These are phyloP conservation scores for Schwanniomyces pseudopolymorphus DNA, from an alignment of 805 yeast species.

Conservation along the genomic window DNA sequence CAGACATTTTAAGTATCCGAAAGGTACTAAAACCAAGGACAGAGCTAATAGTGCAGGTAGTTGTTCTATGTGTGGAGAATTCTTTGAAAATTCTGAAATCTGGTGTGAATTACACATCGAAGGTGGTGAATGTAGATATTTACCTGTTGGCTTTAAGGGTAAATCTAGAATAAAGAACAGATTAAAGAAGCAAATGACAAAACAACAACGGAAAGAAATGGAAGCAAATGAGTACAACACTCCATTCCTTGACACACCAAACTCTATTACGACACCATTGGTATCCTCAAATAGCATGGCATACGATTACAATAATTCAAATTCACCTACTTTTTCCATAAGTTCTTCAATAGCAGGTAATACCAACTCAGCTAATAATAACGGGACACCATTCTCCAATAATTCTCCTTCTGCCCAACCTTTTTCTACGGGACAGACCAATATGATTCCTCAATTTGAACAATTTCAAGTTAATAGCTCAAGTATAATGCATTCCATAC, in stretches of 20 bases:
- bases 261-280: conserved; percentile 8
- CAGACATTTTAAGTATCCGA: conserved; percentile 56
- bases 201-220: conserved; percentile 11
- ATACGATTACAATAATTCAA: conserved; percentile 8
- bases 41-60: conserved; percentile 45
- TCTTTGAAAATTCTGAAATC: conserved; percentile 46
- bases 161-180: conserved; percentile 44
- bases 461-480: conserved; percentile 4
- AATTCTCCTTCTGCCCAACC: conserved; percentile 6
- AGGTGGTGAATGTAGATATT: conserved; percentile 47
- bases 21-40: conserved; percentile 50
- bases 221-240: conserved; percentile 5
- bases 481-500: not conserved
- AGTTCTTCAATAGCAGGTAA: conserved; percentile 6
- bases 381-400: conserved; percentile 5
- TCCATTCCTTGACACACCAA: conserved; percentile 10
- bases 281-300: not conserved
- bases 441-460: conserved; percentile 3
- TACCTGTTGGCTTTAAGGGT: conserved; percentile 45
- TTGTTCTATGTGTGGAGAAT: conserved; percentile 56
- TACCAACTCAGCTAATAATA: conserved; percentile 1
- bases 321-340: conserved; percentile 10
- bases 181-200: conserved; percentile 35
- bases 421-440: conserved; percentile 1
- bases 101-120: conserved; percentile 55